Evolutionary conservation across 1,284 basidiomycete species (phyloP).

Genomic region (Porodaedalea pini): DNA sequence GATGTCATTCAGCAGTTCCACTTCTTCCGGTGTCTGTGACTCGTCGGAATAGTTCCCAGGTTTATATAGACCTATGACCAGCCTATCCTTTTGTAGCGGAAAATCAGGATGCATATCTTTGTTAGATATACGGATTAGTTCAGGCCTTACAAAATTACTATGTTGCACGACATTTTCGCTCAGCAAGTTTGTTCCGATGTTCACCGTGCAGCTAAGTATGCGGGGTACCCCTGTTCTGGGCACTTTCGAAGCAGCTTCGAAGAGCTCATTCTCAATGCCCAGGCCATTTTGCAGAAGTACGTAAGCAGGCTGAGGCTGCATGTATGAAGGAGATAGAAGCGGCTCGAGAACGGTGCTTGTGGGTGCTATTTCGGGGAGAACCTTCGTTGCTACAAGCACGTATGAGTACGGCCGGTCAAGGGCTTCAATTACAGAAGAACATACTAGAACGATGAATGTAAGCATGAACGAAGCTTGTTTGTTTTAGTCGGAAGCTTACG

Average conservation of each 20-base stretch:
- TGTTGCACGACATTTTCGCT: slow-evolving; percentile 49
- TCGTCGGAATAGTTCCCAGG: slow-evolving; percentile 39
- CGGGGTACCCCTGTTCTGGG: slow-evolving; percentile 39
- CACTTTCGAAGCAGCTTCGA: slow-evolving; percentile 46
- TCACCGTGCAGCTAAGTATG: slow-evolving; percentile 53
- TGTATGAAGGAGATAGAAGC: slow-evolving; percentile 50
- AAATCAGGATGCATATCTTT: neutral
- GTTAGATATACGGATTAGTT: neutral
- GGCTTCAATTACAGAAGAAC: slow-evolving; percentile 54
- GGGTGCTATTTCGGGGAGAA: slow-evolving; percentile 62
- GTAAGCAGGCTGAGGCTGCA: slow-evolving; percentile 53
- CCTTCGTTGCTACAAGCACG: slow-evolving; percentile 70
- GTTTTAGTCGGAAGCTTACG: slow-evolving; percentile 37
- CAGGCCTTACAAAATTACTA: slow-evolving; percentile 41
- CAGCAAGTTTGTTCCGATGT: slow-evolving; percentile 49
- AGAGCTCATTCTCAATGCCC: slow-evolving; percentile 67
- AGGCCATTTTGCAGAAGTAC: slow-evolving; percentile 78
- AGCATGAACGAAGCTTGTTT: neutral
- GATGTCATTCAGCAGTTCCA: slow-evolving; percentile 43
- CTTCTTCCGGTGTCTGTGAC: slow-evolving; percentile 43
- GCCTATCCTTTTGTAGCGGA: slow-evolving; percentile 40
- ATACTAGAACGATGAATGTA: slow-evolving; percentile 41
- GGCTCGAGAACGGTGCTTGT: slow-evolving; percentile 59
- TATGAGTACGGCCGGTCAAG: slow-evolving; percentile 60
- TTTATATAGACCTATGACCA: slow-evolving; percentile 53